Percentiles rank a stretch among this genome's conserved stretches.
phyloP scores from a whole-genome alignment of 2,329 filamentous ascomycete genomes.

The Penicillium sp. region DNA sequence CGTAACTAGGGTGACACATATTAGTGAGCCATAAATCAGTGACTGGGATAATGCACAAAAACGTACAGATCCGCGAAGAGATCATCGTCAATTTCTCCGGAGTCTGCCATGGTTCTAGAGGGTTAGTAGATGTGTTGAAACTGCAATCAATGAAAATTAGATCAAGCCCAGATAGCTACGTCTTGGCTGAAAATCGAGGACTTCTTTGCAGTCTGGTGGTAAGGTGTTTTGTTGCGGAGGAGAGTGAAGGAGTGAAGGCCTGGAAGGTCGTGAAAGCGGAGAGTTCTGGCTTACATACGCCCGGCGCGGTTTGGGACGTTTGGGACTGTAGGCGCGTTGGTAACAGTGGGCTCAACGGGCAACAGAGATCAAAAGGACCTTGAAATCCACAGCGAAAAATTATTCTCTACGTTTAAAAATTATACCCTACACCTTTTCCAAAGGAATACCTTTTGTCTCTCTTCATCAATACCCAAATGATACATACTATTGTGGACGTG shows the following conservation, averaged over 20 bases:
- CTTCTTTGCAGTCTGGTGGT: neutral
- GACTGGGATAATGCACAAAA: neutral
- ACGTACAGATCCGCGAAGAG: slow-evolving; percentile 90
- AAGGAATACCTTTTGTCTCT: too few relatives aligned
- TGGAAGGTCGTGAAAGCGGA: slow-evolving; percentile 17
- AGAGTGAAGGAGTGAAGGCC: slow-evolving; percentile 9
- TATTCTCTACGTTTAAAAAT: too few relatives aligned
- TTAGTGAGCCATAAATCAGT: slow-evolving; percentile 8
- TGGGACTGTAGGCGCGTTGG: too few relatives aligned
- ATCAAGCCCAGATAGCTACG: neutral
- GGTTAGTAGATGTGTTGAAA: neutral
- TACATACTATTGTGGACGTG: too few relatives aligned
- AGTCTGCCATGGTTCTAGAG: slow-evolving; percentile 61
- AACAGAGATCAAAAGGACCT: too few relatives aligned
- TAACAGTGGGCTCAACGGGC: too few relatives aligned
- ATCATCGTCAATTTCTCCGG: slow-evolving; percentile 82
- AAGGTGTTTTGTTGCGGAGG: neutral
- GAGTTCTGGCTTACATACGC: slow-evolving; percentile 15
- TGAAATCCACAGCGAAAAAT: too few relatives aligned
- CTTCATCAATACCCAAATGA: too few relatives aligned
- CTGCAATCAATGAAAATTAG: slow-evolving; percentile 1
- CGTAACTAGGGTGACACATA: slow-evolving; percentile 48
- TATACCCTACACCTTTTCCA: too few relatives aligned
- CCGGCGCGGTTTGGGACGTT: neutral
- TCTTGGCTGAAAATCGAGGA: neutral